Conservation (phyloP, 1,284 basidiomycete genomes). For the Ustilago crameri region DNA sequence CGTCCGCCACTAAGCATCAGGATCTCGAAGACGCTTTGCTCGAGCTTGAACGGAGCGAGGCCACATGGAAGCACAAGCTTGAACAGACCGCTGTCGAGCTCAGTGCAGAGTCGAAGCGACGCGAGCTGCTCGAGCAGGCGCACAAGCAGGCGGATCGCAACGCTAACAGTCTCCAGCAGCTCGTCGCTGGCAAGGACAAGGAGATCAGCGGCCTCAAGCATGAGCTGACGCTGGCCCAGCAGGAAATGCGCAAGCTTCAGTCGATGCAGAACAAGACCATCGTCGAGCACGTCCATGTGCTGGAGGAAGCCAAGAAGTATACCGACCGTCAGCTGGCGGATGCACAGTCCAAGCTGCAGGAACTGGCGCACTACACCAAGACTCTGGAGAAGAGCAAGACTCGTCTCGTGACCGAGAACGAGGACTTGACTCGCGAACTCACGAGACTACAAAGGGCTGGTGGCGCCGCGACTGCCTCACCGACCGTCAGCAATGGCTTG, state of each 20-base stretch:
- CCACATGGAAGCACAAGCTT: constrained; percentile 52
- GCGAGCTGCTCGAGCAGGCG: constrained; percentile 65
- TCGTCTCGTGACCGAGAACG: constrained; percentile 82
- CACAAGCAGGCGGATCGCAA: constrained; percentile 74
- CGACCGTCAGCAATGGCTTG: constrained; percentile 29
- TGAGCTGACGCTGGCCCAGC: constrained; percentile 77
- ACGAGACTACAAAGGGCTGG: constrained; percentile 71
- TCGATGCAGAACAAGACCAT: constrained; percentile 95
- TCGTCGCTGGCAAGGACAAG: constrained; percentile 78
- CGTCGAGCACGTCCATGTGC: constrained; percentile 96
- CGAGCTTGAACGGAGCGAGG: constrained; percentile 53
- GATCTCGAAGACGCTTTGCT: constrained; percentile 61
- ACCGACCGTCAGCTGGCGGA: constrained; percentile 91
- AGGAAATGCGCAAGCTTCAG: constrained; percentile 72
- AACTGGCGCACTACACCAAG: constrained; percentile 79
- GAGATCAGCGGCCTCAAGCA: constrained; percentile 83
- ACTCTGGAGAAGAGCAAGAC: constrained; percentile 84
- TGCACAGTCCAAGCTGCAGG: constrained; percentile 80
- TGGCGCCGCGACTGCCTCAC: constrained; percentile 12
- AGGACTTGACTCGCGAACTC: constrained; percentile 82
- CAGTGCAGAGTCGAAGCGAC: constrained; percentile 54
- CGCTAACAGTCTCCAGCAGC: constrained; percentile 75
- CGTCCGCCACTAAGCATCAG: constrained; percentile 72
- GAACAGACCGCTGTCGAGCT: constrained; percentile 59
- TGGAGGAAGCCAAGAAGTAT: constrained; percentile 94